Evolutionary conservation across 2,329 filamentous ascomycete genomes (phyloP).

Genomic region (Akanthomyces muscarius): DNA sequence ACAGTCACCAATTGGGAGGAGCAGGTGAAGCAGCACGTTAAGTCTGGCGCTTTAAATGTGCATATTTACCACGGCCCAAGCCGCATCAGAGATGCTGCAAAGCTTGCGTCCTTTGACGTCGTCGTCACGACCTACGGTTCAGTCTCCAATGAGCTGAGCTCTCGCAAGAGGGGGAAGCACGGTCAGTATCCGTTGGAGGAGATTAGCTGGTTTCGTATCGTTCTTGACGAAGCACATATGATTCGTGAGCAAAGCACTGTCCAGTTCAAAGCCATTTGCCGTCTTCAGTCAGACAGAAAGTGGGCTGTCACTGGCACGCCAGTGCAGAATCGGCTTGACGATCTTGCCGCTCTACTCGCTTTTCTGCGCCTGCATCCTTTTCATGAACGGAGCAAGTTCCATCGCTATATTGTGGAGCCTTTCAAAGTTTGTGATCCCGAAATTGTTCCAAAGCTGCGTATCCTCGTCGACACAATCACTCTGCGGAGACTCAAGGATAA

Average conservation of each 20-base stretch:
- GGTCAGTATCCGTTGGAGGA: constrained; percentile 64
- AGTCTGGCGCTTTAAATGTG: constrained; percentile 59
- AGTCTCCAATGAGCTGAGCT: constrained; percentile 71
- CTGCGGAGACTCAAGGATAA: constrained; percentile 87
- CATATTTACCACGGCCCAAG: constrained; percentile 85
- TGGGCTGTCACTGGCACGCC: constrained; percentile 98
- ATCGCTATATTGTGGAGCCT: constrained; percentile 73
- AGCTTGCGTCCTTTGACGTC: constrained; percentile 71
- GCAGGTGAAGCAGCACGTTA: constrained; percentile 80
- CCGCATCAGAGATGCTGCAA: constrained; percentile 63
- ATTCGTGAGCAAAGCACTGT: constrained; percentile 82
- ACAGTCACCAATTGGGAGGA: constrained; percentile 93
- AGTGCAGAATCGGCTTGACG: constrained; percentile 88
- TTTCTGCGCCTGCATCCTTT: constrained; percentile 86
- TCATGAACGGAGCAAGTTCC: constrained; percentile 71
- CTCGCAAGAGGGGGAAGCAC: constrained; percentile 57
- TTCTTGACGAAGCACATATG: constrained; percentile 90
- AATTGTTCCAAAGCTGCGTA: constrained; percentile 77
- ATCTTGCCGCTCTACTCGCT: constrained; percentile 79
- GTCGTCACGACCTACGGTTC: constrained; percentile 93
- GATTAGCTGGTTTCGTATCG: constrained; percentile 88
- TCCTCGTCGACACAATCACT: constrained; percentile 92
- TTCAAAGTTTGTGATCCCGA: constrained; percentile 85
- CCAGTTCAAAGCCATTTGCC: constrained; percentile 80
- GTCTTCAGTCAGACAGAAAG: constrained; percentile 71